These are phyloP conservation scores for Wickerhamiella lipophila DNA, from an alignment of 805 yeast species.

Conservation along the genomic window DNA sequence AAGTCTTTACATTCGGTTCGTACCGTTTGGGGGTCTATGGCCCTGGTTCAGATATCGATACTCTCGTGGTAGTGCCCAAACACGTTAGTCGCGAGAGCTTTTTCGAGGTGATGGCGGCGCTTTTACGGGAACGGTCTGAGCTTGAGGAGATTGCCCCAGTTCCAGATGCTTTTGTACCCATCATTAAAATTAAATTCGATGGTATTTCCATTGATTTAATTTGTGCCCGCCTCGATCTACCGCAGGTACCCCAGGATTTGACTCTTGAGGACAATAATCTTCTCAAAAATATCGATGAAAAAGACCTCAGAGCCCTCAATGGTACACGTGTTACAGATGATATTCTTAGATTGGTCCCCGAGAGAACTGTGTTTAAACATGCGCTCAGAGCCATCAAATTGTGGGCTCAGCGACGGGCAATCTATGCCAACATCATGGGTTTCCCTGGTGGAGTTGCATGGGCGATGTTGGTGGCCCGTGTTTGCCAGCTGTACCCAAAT, in stretches of 20 bases:
- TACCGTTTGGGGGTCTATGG: slow-evolving; percentile 93
- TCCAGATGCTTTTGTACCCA: slow-evolving; percentile 97
- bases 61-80: slow-evolving; percentile 91
- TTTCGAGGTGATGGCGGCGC: slow-evolving; percentile 61
- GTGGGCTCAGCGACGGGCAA: slow-evolving; percentile 94
- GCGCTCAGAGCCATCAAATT: slow-evolving; percentile 85
- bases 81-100: slow-evolving; percentile 87
- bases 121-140: slow-evolving; percentile 63
- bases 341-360: slow-evolving; percentile 78
- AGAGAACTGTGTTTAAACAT: slow-evolving; percentile 81
- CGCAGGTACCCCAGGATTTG: slow-evolving; percentile 66
- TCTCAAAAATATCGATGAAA: slow-evolving; percentile 77
- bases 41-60: slow-evolving; percentile 96
- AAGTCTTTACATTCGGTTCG: slow-evolving; percentile 91
- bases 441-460: slow-evolving; percentile 99
- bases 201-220: slow-evolving; percentile 91
- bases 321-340: slow-evolving; percentile 98
- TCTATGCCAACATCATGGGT: slow-evolving; percentile 89
- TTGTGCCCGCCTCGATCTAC: slow-evolving; percentile 69
- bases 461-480: slow-evolving; percentile 98
- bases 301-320: slow-evolving; percentile 76
- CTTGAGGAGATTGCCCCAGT: slow-evolving; percentile 84
- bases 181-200: slow-evolving; percentile 73
- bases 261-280: slow-evolving; percentile 75
- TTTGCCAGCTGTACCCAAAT: slow-evolving; percentile 92